Evolutionary conservation across 2,329 filamentous ascomycete genomes (phyloP).

Genomic region (Talaromyces piceae): DNA sequence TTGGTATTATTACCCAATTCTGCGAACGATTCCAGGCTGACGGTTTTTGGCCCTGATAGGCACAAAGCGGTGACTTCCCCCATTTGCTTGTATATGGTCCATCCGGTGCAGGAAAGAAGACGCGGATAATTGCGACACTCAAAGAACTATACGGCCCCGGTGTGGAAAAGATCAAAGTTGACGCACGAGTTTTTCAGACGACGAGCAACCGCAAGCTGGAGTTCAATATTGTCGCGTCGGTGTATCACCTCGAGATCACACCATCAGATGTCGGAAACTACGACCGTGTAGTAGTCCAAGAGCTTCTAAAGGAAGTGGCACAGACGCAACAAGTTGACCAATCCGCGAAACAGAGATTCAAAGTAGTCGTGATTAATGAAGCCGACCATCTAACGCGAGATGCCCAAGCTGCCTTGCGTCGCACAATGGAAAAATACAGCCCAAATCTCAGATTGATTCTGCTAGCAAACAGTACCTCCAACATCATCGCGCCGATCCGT

Average conservation of each 20-base stretch:
- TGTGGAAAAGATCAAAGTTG: constrained; percentile 99
- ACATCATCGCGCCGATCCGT: constrained; percentile 97
- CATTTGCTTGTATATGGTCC: constrained; percentile 96
- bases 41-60: constrained; percentile 46
- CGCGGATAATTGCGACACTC: constrained; percentile 86
- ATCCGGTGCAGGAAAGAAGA: constrained; percentile 96
- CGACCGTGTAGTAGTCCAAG: constrained; percentile 91
- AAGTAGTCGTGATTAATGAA: constrained; percentile 98
- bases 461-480: constrained; percentile 90
- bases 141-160: constrained; percentile 93
- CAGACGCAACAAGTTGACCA: constrained; percentile 99
- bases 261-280: constrained; percentile 95
- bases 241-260: constrained; percentile 98
- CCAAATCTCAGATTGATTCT: constrained; percentile 88
- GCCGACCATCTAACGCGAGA: constrained; percentile 90
- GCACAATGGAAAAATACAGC: constrained; percentile 99
- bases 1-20: constrained; percentile 52
- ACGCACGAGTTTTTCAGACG: constrained; percentile 92
- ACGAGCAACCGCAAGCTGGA: constrained; percentile 94
- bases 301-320: constrained; percentile 92
- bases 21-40: background rate
- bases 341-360: constrained; percentile 83
- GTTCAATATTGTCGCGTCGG: constrained; percentile 95
- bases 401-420: constrained; percentile 85
- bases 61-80: constrained; percentile 93